Evolutionary conservation across 2,329 filamentous ascomycete genomes (phyloP).

Genomic region (Setomelanomma holmii): DNA sequence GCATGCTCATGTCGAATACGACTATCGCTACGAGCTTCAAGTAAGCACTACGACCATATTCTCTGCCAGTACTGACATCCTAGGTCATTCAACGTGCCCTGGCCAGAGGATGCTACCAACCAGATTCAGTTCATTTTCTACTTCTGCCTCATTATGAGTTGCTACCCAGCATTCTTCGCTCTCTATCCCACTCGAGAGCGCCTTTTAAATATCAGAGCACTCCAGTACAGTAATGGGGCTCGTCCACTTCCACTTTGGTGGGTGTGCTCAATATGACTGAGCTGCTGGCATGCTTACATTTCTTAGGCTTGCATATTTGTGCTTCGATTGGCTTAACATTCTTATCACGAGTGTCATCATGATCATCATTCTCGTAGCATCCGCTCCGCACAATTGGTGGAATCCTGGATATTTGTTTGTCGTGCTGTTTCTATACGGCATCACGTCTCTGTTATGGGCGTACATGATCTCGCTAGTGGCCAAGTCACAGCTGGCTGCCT

Average conservation of each 20-base stretch:
- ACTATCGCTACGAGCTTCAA: slow-evolving; percentile 70
- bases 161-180: slow-evolving; percentile 83
- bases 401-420: slow-evolving; percentile 79
- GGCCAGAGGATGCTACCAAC: slow-evolving; percentile 42
- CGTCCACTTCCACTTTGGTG: slow-evolving; percentile 77
- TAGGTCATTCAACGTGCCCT: slow-evolving; percentile 24
- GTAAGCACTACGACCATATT: slow-evolving; percentile 1
- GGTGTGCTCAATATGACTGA: background rate
- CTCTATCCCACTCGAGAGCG: slow-evolving; percentile 84
- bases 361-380: slow-evolving; percentile 67
- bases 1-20: slow-evolving; percentile 74
- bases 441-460: slow-evolving; percentile 74
- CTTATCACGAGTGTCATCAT: slow-evolving; percentile 71
- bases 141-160: slow-evolving; percentile 75
- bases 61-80: background rate
- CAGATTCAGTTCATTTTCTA: slow-evolving; percentile 79
- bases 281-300: background rate
- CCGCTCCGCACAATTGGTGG: slow-evolving; percentile 68
- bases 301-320: slow-evolving; percentile 67
- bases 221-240: slow-evolving; percentile 90
- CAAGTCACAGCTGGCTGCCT: slow-evolving; percentile 77
- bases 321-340: slow-evolving; percentile 79
- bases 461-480: slow-evolving; percentile 82
- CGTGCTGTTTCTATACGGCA: slow-evolving; percentile 77
- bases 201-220: slow-evolving; percentile 74